Evolutionary conservation across 345 rosid genomes (phyloP).

Genomic region (Citrus inodora): DNA sequence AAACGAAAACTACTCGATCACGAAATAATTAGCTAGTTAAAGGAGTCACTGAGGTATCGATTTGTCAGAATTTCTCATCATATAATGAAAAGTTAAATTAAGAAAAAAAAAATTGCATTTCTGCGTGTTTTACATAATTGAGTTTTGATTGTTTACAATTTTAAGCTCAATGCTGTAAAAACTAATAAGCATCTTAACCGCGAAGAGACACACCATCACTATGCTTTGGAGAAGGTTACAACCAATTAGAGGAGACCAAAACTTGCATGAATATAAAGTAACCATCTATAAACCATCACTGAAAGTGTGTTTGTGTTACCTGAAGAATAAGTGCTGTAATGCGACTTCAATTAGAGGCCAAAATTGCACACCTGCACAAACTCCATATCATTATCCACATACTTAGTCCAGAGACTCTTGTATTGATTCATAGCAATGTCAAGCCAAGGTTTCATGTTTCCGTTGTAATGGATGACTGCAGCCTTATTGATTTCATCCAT

Average conservation of each 20-base stretch:
- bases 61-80: not conserved
- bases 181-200: constrained; percentile 8
- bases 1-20: not conserved
- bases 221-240: constrained; percentile 23
- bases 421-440: constrained; percentile 89
- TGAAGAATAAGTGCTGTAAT: constrained; percentile 14
- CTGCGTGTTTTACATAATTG: constrained; percentile 17
- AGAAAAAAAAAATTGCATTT: constrained; percentile 19
- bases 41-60: not conserved
- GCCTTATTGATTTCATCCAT: constrained; percentile 81
- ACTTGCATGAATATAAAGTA: constrained; percentile 11
- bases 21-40: not conserved
- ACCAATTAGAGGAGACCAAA: constrained; percentile 21
- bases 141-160: constrained; percentile 27
- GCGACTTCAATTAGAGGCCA: constrained; percentile 55
- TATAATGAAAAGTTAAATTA: not conserved
- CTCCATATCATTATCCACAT: constrained; percentile 78
- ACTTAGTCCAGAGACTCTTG: constrained; percentile 85
- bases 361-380: constrained; percentile 80
- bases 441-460: constrained; percentile 98
- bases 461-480: constrained; percentile 88
- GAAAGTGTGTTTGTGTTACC: constrained; percentile 19
- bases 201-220: constrained; percentile 4
- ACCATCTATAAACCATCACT: constrained; percentile 31
- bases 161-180: not conserved